These are phyloP conservation scores for Pichia thaimueangensis DNA, from an alignment of 805 yeast genomes.

Conservation along the genomic window DNA sequence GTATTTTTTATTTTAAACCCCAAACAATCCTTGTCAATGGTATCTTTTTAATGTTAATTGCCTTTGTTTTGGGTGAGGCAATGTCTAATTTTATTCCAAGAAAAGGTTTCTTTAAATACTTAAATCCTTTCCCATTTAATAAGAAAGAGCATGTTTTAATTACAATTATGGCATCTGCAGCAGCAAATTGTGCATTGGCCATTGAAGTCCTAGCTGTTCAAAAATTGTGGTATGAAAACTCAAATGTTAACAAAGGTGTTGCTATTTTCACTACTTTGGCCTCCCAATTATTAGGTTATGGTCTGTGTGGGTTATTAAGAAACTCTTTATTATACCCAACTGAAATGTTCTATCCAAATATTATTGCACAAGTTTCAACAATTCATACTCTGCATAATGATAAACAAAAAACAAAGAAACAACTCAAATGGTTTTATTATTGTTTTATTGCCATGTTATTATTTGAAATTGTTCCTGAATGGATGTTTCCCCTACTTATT, in stretches of 20 bases:
- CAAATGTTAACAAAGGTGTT: conserved; percentile 20
- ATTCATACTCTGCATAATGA: conserved; percentile 24
- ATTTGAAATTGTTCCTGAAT: conserved; percentile 29
- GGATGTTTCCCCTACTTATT: conserved; percentile 26
- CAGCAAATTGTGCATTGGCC: conserved; percentile 26
- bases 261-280: conserved; percentile 29
- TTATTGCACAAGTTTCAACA: conserved; percentile 29
- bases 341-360: conserved; percentile 34
- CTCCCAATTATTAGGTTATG: conserved; percentile 28
- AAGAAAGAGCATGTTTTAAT: conserved; percentile 40
- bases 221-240: conserved; percentile 26
- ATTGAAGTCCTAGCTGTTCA: conserved; percentile 31
- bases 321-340: conserved; percentile 22
- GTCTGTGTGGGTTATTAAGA: conserved; percentile 26
- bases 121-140: conserved; percentile 41
- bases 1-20: conserved; percentile 32
- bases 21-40: conserved; percentile 31
- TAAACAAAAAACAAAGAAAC: conserved; percentile 18
- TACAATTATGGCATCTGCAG: conserved; percentile 32
- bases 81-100: conserved; percentile 26
- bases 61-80: conserved; percentile 27
- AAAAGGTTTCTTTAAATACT: conserved; percentile 15
- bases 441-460: conserved; percentile 22
- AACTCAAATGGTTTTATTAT: conserved; percentile 22
- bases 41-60: conserved; percentile 29